Evolutionary conservation across 1,139 yeast genomes (phyloP).

Genomic region (Tardiomyces digboiensis): DNA sequence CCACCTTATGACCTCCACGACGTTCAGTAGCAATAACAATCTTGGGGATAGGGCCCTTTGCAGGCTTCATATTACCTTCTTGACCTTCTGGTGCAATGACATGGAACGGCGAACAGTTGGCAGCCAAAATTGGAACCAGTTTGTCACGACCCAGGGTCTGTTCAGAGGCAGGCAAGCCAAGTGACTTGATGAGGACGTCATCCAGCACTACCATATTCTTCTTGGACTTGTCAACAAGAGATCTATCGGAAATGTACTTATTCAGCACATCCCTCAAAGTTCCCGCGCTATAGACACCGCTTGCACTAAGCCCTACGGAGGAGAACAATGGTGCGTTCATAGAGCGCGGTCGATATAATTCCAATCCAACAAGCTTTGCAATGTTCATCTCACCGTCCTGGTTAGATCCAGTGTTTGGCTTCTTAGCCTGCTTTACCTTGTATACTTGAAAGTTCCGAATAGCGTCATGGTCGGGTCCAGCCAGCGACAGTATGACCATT

Average conservation of each 20-base stretch:
- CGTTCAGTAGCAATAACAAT: constrained; percentile 62
- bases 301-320: constrained; percentile 27
- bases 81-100: constrained; percentile 42
- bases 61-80: constrained; percentile 27
- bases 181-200: constrained; percentile 30
- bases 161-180: constrained; percentile 15
- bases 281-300: constrained; percentile 33
- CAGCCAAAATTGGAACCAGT: constrained; percentile 39
- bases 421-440: constrained; percentile 29
- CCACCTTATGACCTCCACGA: constrained; percentile 73
- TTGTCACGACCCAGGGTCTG: constrained; percentile 36
- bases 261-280: constrained; percentile 47
- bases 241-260: constrained; percentile 43
- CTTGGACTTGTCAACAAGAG: constrained; percentile 41
- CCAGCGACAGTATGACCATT: constrained; percentile 42
- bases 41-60: constrained; percentile 60
- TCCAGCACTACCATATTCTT: constrained; percentile 46
- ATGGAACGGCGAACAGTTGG: constrained; percentile 49
- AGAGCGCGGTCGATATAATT: constrained; percentile 18
- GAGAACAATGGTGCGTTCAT: constrained; percentile 32
- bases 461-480: constrained; percentile 40
- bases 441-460: constrained; percentile 59
- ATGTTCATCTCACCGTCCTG: background rate
- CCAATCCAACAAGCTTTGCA: constrained; percentile 12
- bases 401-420: background rate